Percentiles rank a stretch among this genome's conserved stretches.
phyloP scores from a whole-genome alignment of 2,329 filamentous ascomycete genomes.

The Phyllosticta citriasiana region DNA sequence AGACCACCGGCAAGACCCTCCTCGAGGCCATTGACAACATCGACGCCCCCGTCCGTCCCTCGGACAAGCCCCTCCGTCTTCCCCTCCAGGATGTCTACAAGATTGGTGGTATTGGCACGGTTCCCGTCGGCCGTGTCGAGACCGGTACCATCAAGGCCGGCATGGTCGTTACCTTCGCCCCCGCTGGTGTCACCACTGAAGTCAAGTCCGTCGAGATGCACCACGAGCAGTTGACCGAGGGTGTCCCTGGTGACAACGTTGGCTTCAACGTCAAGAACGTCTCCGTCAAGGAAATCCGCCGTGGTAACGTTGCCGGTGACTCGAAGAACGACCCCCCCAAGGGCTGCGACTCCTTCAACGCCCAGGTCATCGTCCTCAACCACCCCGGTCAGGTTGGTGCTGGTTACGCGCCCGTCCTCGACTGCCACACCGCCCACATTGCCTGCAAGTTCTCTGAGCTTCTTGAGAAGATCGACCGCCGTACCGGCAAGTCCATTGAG shows the following conservation, averaged over 20 bases:
- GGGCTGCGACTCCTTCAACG: conserved; percentile 89
- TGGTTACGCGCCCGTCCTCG: conserved; percentile 97
- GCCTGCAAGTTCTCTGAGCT: conserved; percentile 99
- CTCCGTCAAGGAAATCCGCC: conserved; percentile 99
- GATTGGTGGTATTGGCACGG: conserved; percentile 99
- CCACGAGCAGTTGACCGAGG: conserved; percentile 96
- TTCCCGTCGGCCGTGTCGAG: conserved; percentile 99
- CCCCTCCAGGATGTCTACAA: conserved; percentile 99
- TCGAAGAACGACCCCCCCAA: conserved; percentile 98
- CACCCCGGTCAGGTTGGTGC: conserved; percentile 99
- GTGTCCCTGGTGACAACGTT: conserved; percentile 98
- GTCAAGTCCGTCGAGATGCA: conserved; percentile 99
- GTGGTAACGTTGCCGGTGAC: conserved; percentile 99
- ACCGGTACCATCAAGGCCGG: conserved; percentile 77
- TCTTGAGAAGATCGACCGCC: conserved; percentile 99
- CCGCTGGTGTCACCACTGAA: conserved; percentile 98
- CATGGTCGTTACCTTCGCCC: conserved; percentile 97
- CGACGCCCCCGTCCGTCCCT: conserved; percentile 82
- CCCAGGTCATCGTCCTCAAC: conserved; percentile 99
- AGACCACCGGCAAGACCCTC: conserved; percentile 90
- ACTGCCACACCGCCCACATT: conserved; percentile 99
- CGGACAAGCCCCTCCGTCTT: conserved; percentile 99
- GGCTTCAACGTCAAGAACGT: conserved; percentile 99
- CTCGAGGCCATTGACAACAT: conserved; percentile 98
- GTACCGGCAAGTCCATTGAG: conserved; percentile 97